Conservation (phyloP, 768 basidiomycete genomes). For the Suillus decipiens region DNA sequence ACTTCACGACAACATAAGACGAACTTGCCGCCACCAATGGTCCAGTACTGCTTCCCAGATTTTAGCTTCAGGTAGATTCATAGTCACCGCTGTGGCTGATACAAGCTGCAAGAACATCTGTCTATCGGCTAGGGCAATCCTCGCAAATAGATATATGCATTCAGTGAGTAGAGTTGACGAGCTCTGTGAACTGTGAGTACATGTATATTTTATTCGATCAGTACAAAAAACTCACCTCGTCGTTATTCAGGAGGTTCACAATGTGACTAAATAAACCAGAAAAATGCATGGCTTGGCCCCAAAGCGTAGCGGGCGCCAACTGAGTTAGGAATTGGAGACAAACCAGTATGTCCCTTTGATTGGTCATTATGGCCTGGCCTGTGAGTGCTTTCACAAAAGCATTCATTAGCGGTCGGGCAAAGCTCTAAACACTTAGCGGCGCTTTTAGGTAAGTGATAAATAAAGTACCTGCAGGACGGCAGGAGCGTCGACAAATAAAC, state of each 20-base stretch:
- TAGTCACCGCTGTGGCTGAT: constrained; percentile 53
- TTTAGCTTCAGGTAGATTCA: constrained; percentile 49
- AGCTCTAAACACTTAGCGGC: constrained; percentile 40
- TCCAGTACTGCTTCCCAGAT: constrained; percentile 70
- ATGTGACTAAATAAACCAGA: constrained; percentile 73
- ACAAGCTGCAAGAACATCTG: constrained; percentile 73
- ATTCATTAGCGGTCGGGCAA: constrained; percentile 56
- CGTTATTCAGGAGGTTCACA: constrained; percentile 59
- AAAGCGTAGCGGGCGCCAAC: constrained; percentile 58
- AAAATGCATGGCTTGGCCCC: constrained; percentile 73
- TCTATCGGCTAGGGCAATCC: constrained; percentile 67
- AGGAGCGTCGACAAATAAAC: constrained; percentile 69
- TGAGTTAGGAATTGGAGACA: constrained; percentile 63
- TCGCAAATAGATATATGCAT: constrained; percentile 71
- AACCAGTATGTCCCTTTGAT: constrained; percentile 64
- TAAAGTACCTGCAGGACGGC: constrained; percentile 61
- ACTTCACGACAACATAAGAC: constrained; percentile 20
- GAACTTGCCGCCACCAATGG: constrained; percentile 81
- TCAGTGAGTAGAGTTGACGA: constrained; percentile 53
- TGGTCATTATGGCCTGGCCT: constrained; percentile 49
- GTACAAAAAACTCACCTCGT: constrained; percentile 51
- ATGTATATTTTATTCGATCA: background rate
- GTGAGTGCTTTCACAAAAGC: constrained; percentile 55
- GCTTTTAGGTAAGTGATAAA: constrained; percentile 1
- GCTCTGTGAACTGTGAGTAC: constrained; percentile 26